A percentile compares a stretch with the other conserved stretches of the same genome.
Evolutionary conservation across 208 protist species (phyloP).

Genomic region (Leishmania lainsoni): DNA sequence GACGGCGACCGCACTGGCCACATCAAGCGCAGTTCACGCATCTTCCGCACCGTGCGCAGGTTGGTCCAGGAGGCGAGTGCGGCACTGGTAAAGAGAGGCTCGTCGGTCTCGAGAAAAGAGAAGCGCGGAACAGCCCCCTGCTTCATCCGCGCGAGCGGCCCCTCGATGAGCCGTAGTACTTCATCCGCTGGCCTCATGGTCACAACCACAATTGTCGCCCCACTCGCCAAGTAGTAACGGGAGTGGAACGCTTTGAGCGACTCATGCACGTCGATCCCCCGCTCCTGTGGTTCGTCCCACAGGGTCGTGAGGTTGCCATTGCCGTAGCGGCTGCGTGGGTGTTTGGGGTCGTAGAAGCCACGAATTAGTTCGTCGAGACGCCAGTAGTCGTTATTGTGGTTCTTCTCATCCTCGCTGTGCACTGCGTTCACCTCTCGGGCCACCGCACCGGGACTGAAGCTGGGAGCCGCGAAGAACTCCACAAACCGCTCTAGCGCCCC

Average conservation of each 20-base stretch:
- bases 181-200: conserved; percentile 44
- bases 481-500: conserved; percentile 92
- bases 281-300: conserved; percentile 46
- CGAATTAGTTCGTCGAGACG: conserved; percentile 74
- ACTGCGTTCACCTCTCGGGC: conserved; percentile 92
- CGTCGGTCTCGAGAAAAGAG: conserved; percentile 28
- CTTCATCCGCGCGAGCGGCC: conserved; percentile 51
- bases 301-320: conserved; percentile 90
- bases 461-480: conserved; percentile 93
- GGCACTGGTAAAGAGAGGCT: conserved; percentile 29
- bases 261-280: conserved; percentile 64
- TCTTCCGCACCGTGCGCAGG: conserved; percentile 63
- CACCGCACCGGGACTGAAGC: conserved; percentile 76
- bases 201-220: conserved; percentile 39
- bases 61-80: conserved; percentile 52
- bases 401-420: conserved; percentile 94
- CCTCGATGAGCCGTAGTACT: conserved; percentile 49
- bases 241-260: conserved; percentile 72
- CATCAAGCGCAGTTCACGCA: conserved; percentile 47
- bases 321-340: conserved; percentile 86
- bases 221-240: conserved; percentile 24
- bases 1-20: conserved; percentile 58
- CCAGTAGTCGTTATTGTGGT: conserved; percentile 87
- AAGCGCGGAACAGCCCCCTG: conserved; percentile 26
- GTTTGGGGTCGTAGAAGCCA: conserved; percentile 47